These are phyloP conservation scores for Stenocarpella maydis DNA, from an alignment of 2,329 filamentous ascomycete species.

Conservation along the genomic window DNA sequence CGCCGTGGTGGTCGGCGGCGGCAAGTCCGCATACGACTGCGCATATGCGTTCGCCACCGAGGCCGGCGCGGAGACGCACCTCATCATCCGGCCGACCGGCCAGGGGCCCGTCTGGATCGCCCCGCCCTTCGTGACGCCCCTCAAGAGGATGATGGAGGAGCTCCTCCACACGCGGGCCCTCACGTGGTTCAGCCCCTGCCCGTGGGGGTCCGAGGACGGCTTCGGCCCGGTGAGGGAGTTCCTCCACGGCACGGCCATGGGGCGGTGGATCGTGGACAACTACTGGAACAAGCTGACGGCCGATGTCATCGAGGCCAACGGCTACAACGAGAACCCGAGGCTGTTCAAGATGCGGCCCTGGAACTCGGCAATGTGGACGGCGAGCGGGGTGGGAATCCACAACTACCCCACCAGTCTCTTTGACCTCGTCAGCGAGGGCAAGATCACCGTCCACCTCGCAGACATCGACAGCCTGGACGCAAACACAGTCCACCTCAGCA, in stretches of 20 bases:
- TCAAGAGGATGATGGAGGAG: background rate
- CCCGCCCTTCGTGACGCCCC: background rate
- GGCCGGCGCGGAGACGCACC: background rate
- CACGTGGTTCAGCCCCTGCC: background rate
- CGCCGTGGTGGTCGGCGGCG: background rate
- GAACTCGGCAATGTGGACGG: background rate
- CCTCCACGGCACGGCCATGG: background rate
- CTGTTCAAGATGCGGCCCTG: background rate
- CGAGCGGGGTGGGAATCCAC: background rate
- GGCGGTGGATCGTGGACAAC: background rate
- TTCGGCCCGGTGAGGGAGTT: background rate
- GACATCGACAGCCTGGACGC: background rate
- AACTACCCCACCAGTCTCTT: background rate
- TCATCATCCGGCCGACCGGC: background rate
- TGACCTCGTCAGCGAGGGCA: background rate
- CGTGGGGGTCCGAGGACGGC: background rate
- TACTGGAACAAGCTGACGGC: background rate
- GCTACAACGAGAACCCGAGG: background rate
- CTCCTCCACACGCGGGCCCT: background rate
- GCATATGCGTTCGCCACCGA: background rate
- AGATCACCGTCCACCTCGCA: background rate
- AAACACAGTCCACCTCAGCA: background rate
- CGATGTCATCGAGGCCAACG: background rate
- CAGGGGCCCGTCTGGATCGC: background rate
- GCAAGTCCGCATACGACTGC: slow-evolving; percentile 7